phyloP scores from a whole-genome alignment of 129 eudicot genomes.

The Helianthus tuberosus region DNA sequence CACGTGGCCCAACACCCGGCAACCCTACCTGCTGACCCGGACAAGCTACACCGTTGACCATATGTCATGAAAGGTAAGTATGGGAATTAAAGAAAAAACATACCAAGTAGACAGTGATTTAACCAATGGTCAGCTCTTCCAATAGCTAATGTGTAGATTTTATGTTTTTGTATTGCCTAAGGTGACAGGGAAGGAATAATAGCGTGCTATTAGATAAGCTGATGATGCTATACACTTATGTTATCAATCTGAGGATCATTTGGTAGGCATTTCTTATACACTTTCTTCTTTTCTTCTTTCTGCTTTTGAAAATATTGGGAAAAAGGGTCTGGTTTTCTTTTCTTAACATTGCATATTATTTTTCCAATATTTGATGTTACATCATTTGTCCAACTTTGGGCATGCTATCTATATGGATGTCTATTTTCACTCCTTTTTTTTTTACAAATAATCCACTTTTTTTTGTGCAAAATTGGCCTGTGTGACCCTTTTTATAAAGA shows the following conservation, averaged over 20 bases:
- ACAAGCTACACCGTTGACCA: too few species aligned
- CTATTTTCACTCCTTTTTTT: neutral
- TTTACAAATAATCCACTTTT: too few species aligned
- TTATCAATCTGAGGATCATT: constrained; percentile 27
- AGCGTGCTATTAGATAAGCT: constrained; percentile 82
- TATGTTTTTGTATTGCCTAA: neutral
- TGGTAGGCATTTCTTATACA: constrained; percentile 37
- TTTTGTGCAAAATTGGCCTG: constrained; percentile 25
- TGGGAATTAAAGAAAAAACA: neutral
- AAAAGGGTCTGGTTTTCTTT: neutral
- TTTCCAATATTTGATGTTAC: neutral
- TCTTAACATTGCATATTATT: neutral
- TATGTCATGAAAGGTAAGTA: neutral
- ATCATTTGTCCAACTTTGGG: neutral
- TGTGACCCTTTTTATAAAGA: too few species aligned
- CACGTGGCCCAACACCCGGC: too few species aligned
- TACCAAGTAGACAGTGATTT: neutral
- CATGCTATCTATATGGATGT: neutral
- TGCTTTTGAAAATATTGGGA: neutral
- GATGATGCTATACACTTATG: constrained; percentile 91
- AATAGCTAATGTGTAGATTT: neutral
- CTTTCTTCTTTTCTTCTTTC: neutral
- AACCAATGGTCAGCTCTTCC: neutral
- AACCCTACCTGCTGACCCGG: too few species aligned
- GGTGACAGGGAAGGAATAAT: constrained; percentile 77